phyloP scores from a whole-genome alignment of 305 asterid species.

The Solanum hybrid region DNA sequence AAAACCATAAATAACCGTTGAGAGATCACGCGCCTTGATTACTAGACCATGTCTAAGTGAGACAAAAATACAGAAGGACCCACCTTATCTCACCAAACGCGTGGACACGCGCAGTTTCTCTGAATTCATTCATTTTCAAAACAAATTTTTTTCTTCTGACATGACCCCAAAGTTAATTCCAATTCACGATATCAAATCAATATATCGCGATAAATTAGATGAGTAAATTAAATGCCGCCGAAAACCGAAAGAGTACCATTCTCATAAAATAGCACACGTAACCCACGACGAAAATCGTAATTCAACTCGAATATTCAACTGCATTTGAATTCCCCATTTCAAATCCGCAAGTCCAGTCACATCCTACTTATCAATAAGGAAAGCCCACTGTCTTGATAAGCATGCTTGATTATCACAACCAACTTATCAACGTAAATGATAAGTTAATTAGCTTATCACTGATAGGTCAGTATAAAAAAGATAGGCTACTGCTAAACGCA shows the following conservation, averaged over 20 bases:
- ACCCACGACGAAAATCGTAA: conserved; percentile 3
- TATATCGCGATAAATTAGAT: not conserved
- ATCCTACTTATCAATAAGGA: conserved; percentile 46
- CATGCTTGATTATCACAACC: accelerated
- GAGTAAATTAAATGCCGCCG: conserved; percentile 1
- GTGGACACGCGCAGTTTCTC: not conserved
- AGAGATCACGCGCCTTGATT: not conserved
- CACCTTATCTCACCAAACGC: conserved; percentile 1
- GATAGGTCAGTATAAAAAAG: conserved; percentile 59
- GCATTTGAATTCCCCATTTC: conserved; percentile 56
- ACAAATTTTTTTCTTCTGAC: not conserved
- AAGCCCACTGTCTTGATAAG: conserved; percentile 6
- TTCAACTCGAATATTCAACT: conserved; percentile 58
- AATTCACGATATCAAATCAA: not conserved
- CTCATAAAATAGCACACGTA: conserved; percentile 3
- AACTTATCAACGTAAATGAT: not conserved
- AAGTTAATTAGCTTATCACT: accelerated
- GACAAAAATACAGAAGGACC: not conserved
- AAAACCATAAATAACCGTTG: too few species aligned
- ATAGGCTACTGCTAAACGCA: conserved; percentile 86
- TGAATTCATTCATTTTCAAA: not conserved
- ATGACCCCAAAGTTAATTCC: not conserved
- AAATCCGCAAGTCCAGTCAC: conserved; percentile 64
- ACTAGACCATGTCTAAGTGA: not conserved
- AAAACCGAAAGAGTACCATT: not conserved